Evolutionary conservation across 306 rosid species (phyloP), one percentile per base, ranked within the genome.

Genomic region (Cucurbita argyrosperma): DNA sequence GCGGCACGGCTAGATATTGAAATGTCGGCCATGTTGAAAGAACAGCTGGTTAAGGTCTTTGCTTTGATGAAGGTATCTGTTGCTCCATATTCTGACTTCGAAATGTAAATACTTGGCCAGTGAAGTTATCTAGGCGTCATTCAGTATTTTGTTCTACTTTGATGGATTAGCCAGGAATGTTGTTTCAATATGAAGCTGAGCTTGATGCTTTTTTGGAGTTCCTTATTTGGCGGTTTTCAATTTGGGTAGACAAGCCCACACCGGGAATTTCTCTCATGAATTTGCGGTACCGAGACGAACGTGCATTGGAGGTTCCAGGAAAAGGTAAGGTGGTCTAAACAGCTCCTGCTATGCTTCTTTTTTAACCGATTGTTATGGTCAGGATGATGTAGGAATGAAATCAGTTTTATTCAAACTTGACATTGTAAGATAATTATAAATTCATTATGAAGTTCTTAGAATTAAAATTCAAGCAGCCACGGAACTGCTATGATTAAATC

Each of bases 211-310:
- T 94, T 82, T 92, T 94, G 60, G 96, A 91, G 90, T 94, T 94
- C 83, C 96, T 94, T 72, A 94, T 94, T 78, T 94, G 97, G 99
- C 77, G 97, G 18, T 94, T 94, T 80, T 94, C 99, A 14, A 91
- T 94, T 82, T 94, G 99, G 99, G 96, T 88, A 71, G 99, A 94
- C 83, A 94, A 94, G 81, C 99, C 99, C 51, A 94, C 99, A 62
- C 99, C 99, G 0, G 99, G 99, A 77, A 90, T 94, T 55, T 85
- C 95, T 62, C 96, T 94, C 72, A 94, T 94, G 99, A 94, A 94
- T 69, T 83, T 94, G 85, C 85, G 99, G 79, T 94, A 94, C 76
- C 85, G 99, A 84, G 90, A 94, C 54, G 99, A 94, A 76, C 91
- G 96, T 43, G 94, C 97, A 8, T 5, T 81, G 56, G 96, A 88